Percentiles rank a stretch among this genome's conserved stretches.
These are phyloP conservation scores for Forsythia suspensa DNA, from an alignment of 257 asterid genomes.

Conservation along the genomic window DNA sequence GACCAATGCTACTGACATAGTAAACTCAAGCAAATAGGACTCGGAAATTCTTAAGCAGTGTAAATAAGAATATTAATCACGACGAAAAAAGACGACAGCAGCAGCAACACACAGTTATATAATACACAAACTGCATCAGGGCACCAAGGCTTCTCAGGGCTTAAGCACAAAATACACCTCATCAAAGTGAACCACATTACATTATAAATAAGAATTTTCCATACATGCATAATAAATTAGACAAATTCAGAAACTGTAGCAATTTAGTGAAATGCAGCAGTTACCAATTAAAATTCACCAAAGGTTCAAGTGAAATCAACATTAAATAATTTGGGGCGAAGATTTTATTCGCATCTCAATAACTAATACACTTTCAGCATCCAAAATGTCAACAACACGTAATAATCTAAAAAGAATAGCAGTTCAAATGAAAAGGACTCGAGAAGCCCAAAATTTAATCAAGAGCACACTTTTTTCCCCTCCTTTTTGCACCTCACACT, in stretches of 20 bases:
- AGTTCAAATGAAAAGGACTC: no score
- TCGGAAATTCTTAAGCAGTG: neutral
- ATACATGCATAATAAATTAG: no score
- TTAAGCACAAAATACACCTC: neutral
- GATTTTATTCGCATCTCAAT: neutral
- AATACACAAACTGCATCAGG: neutral
- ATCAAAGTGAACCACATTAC: neutral
- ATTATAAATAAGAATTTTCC: no score
- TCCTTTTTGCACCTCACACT: no score
- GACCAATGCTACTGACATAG: neutral
- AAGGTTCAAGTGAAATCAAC: neutral
- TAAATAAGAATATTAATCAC: neutral
- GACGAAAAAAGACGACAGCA: neutral
- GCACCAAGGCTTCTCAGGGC: neutral
- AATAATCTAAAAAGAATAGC: neutral
- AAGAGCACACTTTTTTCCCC: no score
- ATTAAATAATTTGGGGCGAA: neutral
- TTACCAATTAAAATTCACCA: neutral
- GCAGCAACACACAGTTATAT: neutral
- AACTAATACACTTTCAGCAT: neutral
- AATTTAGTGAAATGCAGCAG: neutral
- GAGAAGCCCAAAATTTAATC: no score
- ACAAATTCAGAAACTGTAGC: no score
- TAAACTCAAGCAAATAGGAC: neutral
- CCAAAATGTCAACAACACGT: neutral